Percentiles rank a stretch among this genome's conserved stretches.
These are phyloP conservation scores for Calonectria honghensis DNA, from an alignment of 2,329 filamentous ascomycete genomes.

Conservation along the genomic window DNA sequence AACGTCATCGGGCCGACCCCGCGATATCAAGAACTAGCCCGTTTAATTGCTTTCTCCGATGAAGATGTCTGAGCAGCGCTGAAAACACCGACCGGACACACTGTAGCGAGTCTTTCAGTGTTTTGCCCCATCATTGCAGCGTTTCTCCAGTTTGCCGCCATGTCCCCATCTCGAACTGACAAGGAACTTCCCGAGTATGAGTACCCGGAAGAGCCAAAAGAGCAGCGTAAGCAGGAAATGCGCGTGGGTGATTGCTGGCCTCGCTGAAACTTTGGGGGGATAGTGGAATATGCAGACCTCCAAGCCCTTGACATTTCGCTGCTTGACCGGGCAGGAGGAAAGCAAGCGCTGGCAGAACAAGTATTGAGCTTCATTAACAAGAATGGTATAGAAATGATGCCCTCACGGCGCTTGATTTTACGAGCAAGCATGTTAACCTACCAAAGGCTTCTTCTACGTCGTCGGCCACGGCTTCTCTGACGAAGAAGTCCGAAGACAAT, in stretches of 20 bases:
- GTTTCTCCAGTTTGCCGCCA: not conserved
- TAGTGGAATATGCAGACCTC: constrained; percentile 37
- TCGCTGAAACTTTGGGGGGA: not conserved
- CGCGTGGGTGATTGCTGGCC: not conserved
- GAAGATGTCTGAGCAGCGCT: not conserved
- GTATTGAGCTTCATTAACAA: constrained; percentile 30
- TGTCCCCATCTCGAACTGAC: constrained; percentile 18
- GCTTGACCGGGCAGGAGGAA: constrained; percentile 33
- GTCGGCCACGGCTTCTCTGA: constrained; percentile 76
- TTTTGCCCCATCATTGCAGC: not conserved
- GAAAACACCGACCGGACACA: not conserved
- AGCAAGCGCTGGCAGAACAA: constrained; percentile 29
- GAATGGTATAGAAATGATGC: constrained; percentile 2
- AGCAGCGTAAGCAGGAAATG: not conserved
- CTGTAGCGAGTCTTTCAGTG: not conserved
- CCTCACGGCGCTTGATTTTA: not conserved
- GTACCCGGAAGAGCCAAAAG: constrained; percentile 28
- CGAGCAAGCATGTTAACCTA: not conserved
- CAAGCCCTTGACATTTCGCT: constrained; percentile 28
- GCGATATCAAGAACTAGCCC: constrained; percentile 17
- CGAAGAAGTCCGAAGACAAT: constrained; percentile 74
- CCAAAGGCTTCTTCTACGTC: constrained; percentile 72
- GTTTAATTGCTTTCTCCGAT: not conserved
- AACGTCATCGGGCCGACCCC: constrained; percentile 22
- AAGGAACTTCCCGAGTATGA: constrained; percentile 29